These are phyloP conservation scores for Plasmodium vinckei DNA, from an alignment of 169 alveolate genomes.

Conservation along the genomic window DNA sequence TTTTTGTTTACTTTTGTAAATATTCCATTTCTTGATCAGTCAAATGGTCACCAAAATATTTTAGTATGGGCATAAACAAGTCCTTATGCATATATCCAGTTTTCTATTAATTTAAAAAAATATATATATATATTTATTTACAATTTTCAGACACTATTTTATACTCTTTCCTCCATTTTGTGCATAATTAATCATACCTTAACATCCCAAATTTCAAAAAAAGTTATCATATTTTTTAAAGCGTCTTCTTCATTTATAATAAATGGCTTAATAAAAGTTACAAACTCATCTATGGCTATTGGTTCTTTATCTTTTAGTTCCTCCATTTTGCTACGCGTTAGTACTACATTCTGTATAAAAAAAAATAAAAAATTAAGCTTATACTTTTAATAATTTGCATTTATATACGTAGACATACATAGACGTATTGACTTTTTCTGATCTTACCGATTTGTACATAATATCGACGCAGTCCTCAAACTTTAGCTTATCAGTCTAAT, in stretches of 20 bases:
- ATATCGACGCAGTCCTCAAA: slow-evolving; percentile 57
- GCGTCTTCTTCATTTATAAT: slow-evolving; percentile 65
- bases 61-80: slow-evolving; percentile 30
- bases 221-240: slow-evolving; percentile 56
- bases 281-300: slow-evolving; percentile 17
- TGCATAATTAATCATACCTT: slow-evolving; percentile 5
- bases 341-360: slow-evolving; percentile 28
- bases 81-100: slow-evolving; percentile 73
- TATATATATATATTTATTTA: not conserved
- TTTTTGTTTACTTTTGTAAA: slow-evolving; percentile 22
- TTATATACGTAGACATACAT: not conserved
- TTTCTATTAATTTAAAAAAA: slow-evolving; percentile 30
- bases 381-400: not conserved
- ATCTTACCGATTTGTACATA: slow-evolving; percentile 69
- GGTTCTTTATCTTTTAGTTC: slow-evolving; percentile 36
- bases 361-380: not conserved
- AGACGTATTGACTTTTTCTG: not conserved
- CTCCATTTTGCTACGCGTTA: slow-evolving; percentile 42
- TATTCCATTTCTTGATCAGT: slow-evolving; percentile 45
- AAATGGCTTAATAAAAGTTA: slow-evolving; percentile 40
- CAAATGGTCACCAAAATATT: slow-evolving; percentile 52
- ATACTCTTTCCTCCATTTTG: not conserved
- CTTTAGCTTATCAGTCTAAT: slow-evolving; percentile 8
- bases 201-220: slow-evolving; percentile 74
- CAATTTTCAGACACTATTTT: not conserved